Percentiles rank a stretch among this genome's conserved stretches.
These are phyloP conservation scores for Cystobasidiaceae sp. DNA, from an alignment of 1,284 basidiomycete species.

Conservation along the genomic window DNA sequence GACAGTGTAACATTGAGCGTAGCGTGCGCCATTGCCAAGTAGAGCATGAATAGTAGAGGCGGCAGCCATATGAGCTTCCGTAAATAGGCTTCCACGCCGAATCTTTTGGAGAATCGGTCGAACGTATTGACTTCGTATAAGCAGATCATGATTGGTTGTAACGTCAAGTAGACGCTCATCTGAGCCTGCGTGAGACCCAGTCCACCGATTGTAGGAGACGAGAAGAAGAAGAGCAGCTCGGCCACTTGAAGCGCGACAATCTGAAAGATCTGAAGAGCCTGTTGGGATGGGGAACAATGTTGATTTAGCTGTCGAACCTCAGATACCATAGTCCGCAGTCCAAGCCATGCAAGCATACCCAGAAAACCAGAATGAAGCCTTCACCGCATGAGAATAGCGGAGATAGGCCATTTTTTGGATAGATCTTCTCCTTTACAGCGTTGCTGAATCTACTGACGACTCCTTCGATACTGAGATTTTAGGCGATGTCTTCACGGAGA, in stretches of 20 bases:
- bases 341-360: background rate
- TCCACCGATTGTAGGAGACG: background rate
- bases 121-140: background rate
- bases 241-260: background rate
- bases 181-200: background rate
- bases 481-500: background rate
- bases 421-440: background rate
- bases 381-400: constrained; percentile 1
- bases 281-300: background rate
- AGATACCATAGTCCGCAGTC: background rate
- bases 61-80: background rate
- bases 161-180: background rate
- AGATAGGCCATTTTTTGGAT: background rate
- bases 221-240: constrained; percentile 4
- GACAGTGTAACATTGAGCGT: background rate
- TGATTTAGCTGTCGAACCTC: background rate
- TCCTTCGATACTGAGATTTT: background rate
- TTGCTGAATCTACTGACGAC: background rate
- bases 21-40: background rate
- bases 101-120: background rate
- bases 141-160: background rate
- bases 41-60: background rate
- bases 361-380: background rate
- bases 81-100: background rate
- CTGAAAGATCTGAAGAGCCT: background rate